Conservation (phyloP, 352 stramenopile genomes). For the Sclerospora graminicola region DNA sequence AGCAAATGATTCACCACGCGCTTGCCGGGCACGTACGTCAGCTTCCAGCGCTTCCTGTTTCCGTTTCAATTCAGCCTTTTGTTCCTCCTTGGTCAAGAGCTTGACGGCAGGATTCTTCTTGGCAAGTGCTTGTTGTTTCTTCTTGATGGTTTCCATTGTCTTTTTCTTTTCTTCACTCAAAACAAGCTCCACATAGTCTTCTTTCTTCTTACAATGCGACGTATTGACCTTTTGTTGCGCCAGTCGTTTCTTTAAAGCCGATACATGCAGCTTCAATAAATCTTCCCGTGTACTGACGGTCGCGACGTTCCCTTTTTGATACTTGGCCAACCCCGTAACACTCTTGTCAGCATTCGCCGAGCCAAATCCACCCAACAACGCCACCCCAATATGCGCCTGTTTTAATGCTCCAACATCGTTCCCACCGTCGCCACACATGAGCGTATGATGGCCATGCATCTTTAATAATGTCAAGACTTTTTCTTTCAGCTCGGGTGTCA, state of each 20-base stretch:
- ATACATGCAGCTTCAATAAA: slow-evolving; percentile 80
- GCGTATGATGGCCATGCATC: slow-evolving; percentile 81
- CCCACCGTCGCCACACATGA: slow-evolving; percentile 98
- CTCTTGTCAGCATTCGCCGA: slow-evolving; percentile 83
- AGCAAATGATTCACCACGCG: slow-evolving; percentile 79
- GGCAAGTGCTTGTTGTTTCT: slow-evolving; percentile 35
- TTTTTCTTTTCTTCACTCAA: slow-evolving; percentile 53
- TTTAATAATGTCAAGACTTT: slow-evolving; percentile 93
- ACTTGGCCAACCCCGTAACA: slow-evolving; percentile 67
- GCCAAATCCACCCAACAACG: slow-evolving; percentile 69
- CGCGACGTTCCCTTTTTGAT: slow-evolving; percentile 50
- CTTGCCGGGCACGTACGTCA: slow-evolving; percentile 64
- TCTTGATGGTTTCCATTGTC: slow-evolving; percentile 42
- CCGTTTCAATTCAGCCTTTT: slow-evolving; percentile 72
- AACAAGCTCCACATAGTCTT: slow-evolving; percentile 73
- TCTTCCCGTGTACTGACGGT: slow-evolving; percentile 49
- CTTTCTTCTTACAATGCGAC: slow-evolving; percentile 65
- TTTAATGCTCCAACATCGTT: slow-evolving; percentile 97
- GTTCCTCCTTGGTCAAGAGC: slow-evolving; percentile 69
- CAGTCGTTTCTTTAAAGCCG: slow-evolving; percentile 76
- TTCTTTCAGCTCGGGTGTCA: slow-evolving; percentile 96
- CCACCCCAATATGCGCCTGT: slow-evolving; percentile 84
- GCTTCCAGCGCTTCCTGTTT: slow-evolving; percentile 77
- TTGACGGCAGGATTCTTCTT: slow-evolving; percentile 54
- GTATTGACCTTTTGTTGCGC: slow-evolving; percentile 56